These are phyloP conservation scores for Calonectria henricotiae DNA, from an alignment of 2,329 filamentous ascomycete genomes.

Conservation along the genomic window DNA sequence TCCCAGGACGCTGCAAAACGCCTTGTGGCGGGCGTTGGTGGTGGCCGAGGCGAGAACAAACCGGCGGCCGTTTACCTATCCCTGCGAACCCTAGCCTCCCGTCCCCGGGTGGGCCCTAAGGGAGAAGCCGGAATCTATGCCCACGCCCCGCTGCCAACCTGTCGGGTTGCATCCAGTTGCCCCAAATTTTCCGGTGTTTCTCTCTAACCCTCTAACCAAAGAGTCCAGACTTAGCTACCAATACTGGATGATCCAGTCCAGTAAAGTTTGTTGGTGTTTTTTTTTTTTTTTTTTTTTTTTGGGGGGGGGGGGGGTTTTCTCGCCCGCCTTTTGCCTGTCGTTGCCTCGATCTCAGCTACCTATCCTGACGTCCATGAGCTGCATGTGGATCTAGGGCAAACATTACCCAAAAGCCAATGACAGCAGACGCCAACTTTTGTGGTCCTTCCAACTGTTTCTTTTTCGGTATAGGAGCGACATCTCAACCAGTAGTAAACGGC, in stretches of 20 bases:
- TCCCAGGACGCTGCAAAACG: conserved; percentile 43
- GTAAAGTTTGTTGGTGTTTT: conserved; percentile 37
- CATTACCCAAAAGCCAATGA: conserved; percentile 38
- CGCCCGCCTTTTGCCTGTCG: conserved; percentile 34
- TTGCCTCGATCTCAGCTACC: conserved; percentile 23
- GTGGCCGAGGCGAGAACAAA: conserved; percentile 56
- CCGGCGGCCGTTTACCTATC: conserved; percentile 49
- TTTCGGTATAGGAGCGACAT: conserved; percentile 16
- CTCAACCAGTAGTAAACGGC: neutral
- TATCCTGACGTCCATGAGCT: conserved; percentile 29
- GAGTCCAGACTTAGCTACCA: conserved; percentile 33
- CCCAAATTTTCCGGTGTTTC: conserved; percentile 42
- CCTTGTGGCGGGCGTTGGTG: conserved; percentile 43
- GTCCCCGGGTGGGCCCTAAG: conserved; percentile 44
- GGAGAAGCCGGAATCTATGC: conserved; percentile 55
- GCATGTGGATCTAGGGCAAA: conserved; percentile 36
- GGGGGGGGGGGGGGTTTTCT: neutral
- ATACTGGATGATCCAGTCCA: conserved; percentile 41
- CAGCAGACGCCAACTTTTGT: conserved; percentile 35
- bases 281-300: conserved; percentile 42
- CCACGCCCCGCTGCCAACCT: conserved; percentile 48
- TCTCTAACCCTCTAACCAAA: conserved; percentile 32
- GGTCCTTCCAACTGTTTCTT: conserved; percentile 31
- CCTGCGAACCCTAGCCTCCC: conserved; percentile 43
- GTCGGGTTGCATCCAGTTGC: conserved; percentile 53